A percentile compares a stretch with the other conserved stretches of the same genome.
These are phyloP conservation scores for Dothistroma septosporum DNA, from an alignment of 2,329 filamentous ascomycete genomes.

Conservation along the genomic window DNA sequence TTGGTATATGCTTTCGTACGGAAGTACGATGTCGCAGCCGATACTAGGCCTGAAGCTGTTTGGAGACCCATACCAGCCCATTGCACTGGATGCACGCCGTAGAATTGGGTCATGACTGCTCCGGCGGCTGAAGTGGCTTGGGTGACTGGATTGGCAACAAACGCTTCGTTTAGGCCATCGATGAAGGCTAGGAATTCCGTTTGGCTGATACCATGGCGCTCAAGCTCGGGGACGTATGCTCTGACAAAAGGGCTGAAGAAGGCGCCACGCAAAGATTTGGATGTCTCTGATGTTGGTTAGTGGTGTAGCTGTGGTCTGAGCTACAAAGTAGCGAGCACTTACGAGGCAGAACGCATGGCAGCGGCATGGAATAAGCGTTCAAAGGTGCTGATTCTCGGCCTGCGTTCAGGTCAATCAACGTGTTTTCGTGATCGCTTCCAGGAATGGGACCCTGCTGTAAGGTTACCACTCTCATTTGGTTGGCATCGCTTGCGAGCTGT, in stretches of 20 bases:
- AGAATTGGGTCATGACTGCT: conserved; percentile 19
- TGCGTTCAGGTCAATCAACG: no score
- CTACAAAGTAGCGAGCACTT: no score
- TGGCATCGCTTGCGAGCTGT: no score
- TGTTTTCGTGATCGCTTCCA: no score
- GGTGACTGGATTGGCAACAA: conserved; percentile 28
- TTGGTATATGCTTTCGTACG: conserved; percentile 11
- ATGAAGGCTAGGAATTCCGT: conserved; percentile 29
- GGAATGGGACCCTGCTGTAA: no score
- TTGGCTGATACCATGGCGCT: conserved; percentile 12
- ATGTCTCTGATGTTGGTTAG: no score
- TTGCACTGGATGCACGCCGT: conserved; percentile 23
- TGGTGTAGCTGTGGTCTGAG: no score
- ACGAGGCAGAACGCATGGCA: no score
- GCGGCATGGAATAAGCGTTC: no score
- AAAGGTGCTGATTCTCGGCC: no score
- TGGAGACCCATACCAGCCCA: conserved; percentile 23
- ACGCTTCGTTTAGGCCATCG: conserved; percentile 30
- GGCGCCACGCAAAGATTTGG: conserved; percentile 4
- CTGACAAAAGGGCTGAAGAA: conserved; percentile 12
- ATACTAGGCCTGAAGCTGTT: conserved; percentile 13
- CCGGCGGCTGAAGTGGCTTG: conserved; percentile 25
- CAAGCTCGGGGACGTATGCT: conserved; percentile 8
- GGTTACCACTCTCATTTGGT: no score
- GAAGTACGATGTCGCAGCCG: conserved; percentile 8